Conservation (phyloP, 257 asterid genomes). For the Agastache rugosa region DNA sequence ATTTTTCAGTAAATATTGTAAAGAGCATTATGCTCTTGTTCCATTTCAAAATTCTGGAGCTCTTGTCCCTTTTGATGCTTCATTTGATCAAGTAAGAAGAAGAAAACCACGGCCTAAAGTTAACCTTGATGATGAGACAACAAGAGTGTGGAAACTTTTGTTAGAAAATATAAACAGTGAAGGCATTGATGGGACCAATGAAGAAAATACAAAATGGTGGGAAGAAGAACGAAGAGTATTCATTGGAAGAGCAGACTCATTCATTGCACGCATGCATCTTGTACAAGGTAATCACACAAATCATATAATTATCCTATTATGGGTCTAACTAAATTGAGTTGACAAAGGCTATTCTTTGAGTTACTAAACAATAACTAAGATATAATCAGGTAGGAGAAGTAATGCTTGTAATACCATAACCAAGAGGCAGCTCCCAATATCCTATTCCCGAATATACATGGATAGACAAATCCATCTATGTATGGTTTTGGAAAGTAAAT, state of each 20-base stretch:
- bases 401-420: background rate
- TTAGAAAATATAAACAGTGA: conserved; percentile 60
- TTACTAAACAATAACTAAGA: conserved; percentile 7
- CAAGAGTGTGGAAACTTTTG: conserved; percentile 68
- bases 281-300: conserved; percentile 61
- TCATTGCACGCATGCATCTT: conserved; percentile 80
- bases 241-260: conserved; percentile 66
- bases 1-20: conserved; percentile 43
- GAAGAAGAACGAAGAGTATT: conserved; percentile 69
- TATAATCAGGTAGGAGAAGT: background rate
- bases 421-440: conserved; percentile 19
- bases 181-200: conserved; percentile 63
- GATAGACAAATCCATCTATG: background rate
- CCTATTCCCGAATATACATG: background rate
- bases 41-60: conserved; percentile 71
- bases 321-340: conserved; percentile 18
- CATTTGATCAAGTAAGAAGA: conserved; percentile 51
- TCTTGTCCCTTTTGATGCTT: conserved; percentile 62
- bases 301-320: conserved; percentile 21
- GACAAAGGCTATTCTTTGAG: conserved; percentile 16
- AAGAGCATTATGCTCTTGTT: conserved; percentile 64
- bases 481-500: background rate
- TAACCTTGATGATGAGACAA: conserved; percentile 74
- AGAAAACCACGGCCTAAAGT: conserved; percentile 74
- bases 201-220: conserved; percentile 67